Evolutionary conservation across 306 rosid genomes (phyloP).

Genomic region (Begonia loranthoides): DNA sequence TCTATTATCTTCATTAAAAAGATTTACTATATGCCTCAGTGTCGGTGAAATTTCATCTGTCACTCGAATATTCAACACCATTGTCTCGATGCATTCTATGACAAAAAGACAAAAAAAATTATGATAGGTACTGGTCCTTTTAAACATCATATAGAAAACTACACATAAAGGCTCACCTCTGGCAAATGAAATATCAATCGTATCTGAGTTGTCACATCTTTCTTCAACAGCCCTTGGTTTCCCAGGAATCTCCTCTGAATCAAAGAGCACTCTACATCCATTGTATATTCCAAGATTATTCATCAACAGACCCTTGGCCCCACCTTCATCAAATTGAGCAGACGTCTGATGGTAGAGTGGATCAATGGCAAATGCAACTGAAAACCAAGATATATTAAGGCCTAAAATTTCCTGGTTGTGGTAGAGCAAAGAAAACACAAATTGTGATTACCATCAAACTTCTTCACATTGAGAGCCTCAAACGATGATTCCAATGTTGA

Average conservation of each 20-base stretch:
- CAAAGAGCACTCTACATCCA: slow-evolving; percentile 80
- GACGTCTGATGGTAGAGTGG: slow-evolving; percentile 95
- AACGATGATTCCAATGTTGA: slow-evolving; percentile 87
- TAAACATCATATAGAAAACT: slow-evolving; percentile 7
- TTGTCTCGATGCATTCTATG: slow-evolving; percentile 68
- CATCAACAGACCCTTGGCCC: slow-evolving; percentile 92
- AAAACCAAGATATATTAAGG: slow-evolving; percentile 22
- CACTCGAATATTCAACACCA: slow-evolving; percentile 42
- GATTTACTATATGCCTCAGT: slow-evolving; percentile 50
- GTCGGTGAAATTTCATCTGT: slow-evolving; percentile 89
- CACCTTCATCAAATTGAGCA: slow-evolving; percentile 96
- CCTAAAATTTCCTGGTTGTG: slow-evolving; percentile 12
- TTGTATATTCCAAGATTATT: slow-evolving; percentile 87
- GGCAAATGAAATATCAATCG: slow-evolving; percentile 75
- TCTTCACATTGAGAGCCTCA: slow-evolving; percentile 79
- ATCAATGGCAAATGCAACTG: slow-evolving; percentile 94
- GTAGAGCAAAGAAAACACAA: slow-evolving; percentile 10
- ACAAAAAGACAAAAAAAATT: slow-evolving; percentile 4
- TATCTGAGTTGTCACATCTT: slow-evolving; percentile 41
- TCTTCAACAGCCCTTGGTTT: slow-evolving; percentile 39
- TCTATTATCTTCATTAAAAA: slow-evolving; percentile 65
- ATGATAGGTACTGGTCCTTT: slow-evolving; percentile 10
- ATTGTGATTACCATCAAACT: slow-evolving; percentile 74
- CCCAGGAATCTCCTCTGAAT: slow-evolving; percentile 71
- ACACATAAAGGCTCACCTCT: slow-evolving; percentile 42